Evolutionary conservation across 805 yeast species (phyloP), one percentile per base, ranked within the genome.

Genomic region (Peterozyma xylosa): DNA sequence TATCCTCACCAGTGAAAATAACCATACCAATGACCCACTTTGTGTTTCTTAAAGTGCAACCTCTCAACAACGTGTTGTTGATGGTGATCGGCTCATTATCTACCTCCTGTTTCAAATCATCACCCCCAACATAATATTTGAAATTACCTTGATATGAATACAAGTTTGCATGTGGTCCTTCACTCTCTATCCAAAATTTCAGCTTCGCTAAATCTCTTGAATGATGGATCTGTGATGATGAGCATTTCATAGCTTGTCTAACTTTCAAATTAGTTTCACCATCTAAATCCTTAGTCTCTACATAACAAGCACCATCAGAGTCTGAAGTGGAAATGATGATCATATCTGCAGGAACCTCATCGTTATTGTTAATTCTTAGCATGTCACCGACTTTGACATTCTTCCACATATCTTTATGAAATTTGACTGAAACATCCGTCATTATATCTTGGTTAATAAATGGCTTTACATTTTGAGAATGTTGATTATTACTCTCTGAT

Each of bases 321-420:
- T 82, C 88, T 30, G 86, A 77, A 2, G 89, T 71, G 5, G 88
- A 69, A 7, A 85, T 56, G 32, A 84, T 59, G 39, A 83, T 67
- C 11, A 80, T 59, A 61, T 85, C 95, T 1, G 91, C 89, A 1
- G 95, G 95, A 6, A 83, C 72, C 63, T 84, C 91, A 56, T 85
- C 93, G 55, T 85, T 80, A 50, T 78, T 77, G 49, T 81, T 76
- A 21, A 85, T 70, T 53, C 90, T 68, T 21, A 85, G 71, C 40
- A 85, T 67, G 53, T 85, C 90, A 50, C 95, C 95, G 21, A 84
- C 89, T 37, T 66, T 62, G 33, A 85, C 75, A 52, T 75, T 77
- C 59, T 83, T 83, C 93, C 93, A 84, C 45, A 52, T 59, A 29
- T 55, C 59, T 44, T 57, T 63, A 1, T 46, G 47, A 48, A 70